Evolutionary conservation across 1,284 basidiomycete species (phyloP).

Genomic region (Boletus semigastroideus): DNA sequence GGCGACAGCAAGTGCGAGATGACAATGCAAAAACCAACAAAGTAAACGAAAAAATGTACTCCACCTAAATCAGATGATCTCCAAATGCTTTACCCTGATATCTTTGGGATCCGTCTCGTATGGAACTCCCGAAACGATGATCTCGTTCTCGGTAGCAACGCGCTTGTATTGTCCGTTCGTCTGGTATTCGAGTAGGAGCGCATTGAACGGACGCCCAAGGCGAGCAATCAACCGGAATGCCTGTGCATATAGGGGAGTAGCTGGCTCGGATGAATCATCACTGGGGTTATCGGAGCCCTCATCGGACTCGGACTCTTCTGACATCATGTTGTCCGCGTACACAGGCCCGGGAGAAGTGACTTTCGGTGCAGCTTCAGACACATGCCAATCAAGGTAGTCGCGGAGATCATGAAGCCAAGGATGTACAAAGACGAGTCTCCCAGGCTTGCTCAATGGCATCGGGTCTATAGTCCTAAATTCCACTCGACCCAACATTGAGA

Average conservation of each 20-base stretch:
- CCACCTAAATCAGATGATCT: neutral
- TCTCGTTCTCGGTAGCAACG: slow-evolving; percentile 7
- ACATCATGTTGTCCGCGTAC: neutral
- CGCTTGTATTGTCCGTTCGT: slow-evolving; percentile 1
- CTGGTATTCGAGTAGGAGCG: slow-evolving; percentile 5
- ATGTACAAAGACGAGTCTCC: neutral
- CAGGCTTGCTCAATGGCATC: neutral
- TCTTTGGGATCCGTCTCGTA: neutral
- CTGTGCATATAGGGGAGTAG: neutral
- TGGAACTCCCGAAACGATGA: neutral
- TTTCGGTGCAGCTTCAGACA: no score
- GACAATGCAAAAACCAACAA: no score
- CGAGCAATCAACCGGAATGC: slow-evolving; percentile 2
- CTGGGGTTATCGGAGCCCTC: neutral
- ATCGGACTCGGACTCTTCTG: neutral
- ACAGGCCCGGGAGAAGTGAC: neutral
- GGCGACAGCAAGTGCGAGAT: no score
- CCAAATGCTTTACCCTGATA: neutral
- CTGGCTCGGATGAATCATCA: neutral
- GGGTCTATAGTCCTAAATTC: neutral
- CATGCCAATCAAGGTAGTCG: neutral
- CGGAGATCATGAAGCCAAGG: slow-evolving; percentile 1
- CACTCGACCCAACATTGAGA: neutral
- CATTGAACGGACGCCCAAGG: slow-evolving; percentile 6
- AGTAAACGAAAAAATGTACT: neutral